Evolutionary conservation across 140 eudicot species (phyloP), one percentile per base, ranked within the genome.

Genomic region (Oenanthe javanica): DNA sequence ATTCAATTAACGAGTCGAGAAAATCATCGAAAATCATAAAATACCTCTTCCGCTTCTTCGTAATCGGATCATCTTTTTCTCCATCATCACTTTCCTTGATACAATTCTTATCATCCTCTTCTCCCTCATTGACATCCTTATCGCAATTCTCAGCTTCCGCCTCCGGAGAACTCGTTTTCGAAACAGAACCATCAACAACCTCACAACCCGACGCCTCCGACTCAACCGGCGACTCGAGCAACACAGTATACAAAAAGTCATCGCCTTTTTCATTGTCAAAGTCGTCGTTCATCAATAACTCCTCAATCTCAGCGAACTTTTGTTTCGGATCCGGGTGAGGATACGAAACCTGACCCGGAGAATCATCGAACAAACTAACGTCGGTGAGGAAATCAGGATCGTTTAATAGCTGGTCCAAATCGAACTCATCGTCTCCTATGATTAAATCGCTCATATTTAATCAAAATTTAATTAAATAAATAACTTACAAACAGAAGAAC

Each of bases 1-100:
- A 46, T 5, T 5, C 50, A 46, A 73, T 21, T 4, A 73, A 11
- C 47, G 18, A 46, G 2, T n/a, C 43, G 4, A 48, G 3, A 11
- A 75, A 75, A 47, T 75, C 63, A 48, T 75, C 19, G 9, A 75
- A 13, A 47, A 75, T 75, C 21, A 6, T 7, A 75, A 47, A n/a
- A 23, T 75, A 75, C 78, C 78, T 75, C 40, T 49, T 75, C 38
- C 78, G 78, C 27, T 75, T 75, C 63, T 48, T 75, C 52, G 61
- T 3, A 48, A 75, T 4, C 6, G 63, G 78, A 48, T 75, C 78
- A 47, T 48, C 78, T 2, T 48, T 21, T 9, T 75, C 78, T 48
- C 78, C 78, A 14, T 75, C 63, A 8, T 47, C 61, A 19, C 61
- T 75, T 19, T 23, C 43, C 11, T 48, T 47, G 38, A 0, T 25